phyloP scores from a whole-genome alignment of 495 filamentous ascomycete genomes.

The Aspergillus cristatus region DNA sequence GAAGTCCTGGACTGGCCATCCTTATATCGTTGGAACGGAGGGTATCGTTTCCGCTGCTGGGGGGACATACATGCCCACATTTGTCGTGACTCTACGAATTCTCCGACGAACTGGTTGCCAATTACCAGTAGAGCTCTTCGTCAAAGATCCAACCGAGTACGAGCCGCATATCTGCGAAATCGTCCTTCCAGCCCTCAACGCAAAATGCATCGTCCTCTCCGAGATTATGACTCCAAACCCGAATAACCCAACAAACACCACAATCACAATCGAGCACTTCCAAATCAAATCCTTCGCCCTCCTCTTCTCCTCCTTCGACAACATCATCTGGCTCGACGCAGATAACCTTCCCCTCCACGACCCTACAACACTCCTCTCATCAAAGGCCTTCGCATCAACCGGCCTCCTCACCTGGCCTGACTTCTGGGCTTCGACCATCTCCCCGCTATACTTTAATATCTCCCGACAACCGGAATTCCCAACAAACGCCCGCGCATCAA shows the following conservation, averaged over 20 bases:
- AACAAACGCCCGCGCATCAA: slow-evolving; percentile 16
- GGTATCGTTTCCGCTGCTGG: slow-evolving; percentile 40
- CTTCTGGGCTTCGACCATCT: slow-evolving; percentile 39
- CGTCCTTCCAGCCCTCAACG: slow-evolving; percentile 31
- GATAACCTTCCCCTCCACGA: slow-evolving; percentile 37
- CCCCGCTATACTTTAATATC: slow-evolving; percentile 38
- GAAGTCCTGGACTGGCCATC: slow-evolving; percentile 3
- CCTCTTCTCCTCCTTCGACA: slow-evolving; percentile 41
- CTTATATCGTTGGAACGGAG: slow-evolving; percentile 19
- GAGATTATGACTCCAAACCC: slow-evolving; percentile 15
- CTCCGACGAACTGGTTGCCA: slow-evolving; percentile 36
- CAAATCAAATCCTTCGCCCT: slow-evolving; percentile 45
- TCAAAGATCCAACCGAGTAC: slow-evolving; percentile 30
- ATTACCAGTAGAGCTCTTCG: slow-evolving; percentile 42
- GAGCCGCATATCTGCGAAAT: slow-evolving; percentile 35
- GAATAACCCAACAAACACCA: not conserved
- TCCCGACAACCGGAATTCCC: slow-evolving; percentile 24
- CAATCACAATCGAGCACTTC: slow-evolving; percentile 20
- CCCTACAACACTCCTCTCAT: slow-evolving; percentile 29
- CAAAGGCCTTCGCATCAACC: slow-evolving; percentile 30
- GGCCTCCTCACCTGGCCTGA: slow-evolving; percentile 47
- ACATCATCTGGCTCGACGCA: slow-evolving; percentile 44
- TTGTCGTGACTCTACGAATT: slow-evolving; percentile 34
- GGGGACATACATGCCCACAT: slow-evolving; percentile 20
- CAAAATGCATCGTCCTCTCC: slow-evolving; percentile 32